Evolutionary conservation across 1,139 yeast genomes (phyloP).

Genomic region (Protomyces gravidus): DNA sequence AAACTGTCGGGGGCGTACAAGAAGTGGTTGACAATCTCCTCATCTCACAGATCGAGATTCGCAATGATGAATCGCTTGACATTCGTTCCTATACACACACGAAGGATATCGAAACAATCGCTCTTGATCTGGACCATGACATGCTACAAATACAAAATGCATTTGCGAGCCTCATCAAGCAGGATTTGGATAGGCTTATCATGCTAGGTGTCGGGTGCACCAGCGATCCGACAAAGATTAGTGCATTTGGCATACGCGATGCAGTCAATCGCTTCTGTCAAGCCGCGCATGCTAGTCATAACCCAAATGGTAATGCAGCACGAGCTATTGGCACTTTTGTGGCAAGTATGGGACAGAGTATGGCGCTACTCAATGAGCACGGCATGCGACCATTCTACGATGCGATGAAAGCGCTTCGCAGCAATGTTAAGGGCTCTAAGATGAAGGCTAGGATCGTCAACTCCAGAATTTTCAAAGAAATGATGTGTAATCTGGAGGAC

Average conservation of each 20-base stretch:
- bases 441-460: conserved; percentile 57
- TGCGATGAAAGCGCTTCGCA: conserved; percentile 38
- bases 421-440: conserved; percentile 49
- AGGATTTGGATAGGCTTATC: conserved; percentile 61
- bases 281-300: conserved; percentile 37
- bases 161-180: conserved; percentile 58
- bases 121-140: conserved; percentile 53
- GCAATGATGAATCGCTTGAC: conserved; percentile 82
- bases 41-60: conserved; percentile 73
- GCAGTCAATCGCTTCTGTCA: conserved; percentile 47
- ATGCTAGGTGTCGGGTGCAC: conserved; percentile 49
- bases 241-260: conserved; percentile 68
- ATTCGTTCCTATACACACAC: conserved; percentile 71
- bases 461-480: conserved; percentile 47
- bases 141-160: conserved; percentile 52
- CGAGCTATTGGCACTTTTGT: conserved; percentile 47
- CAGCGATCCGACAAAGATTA: conserved; percentile 61
- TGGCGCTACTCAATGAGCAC: conserved; percentile 58
- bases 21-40: conserved; percentile 66
- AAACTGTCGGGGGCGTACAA: conserved; percentile 83
- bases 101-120: conserved; percentile 59
- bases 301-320: conserved; percentile 35
- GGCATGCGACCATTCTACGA: conserved; percentile 74
- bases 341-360: conserved; percentile 65
- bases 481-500: conserved; percentile 49